These are phyloP conservation scores for Oenanthe javanica DNA, from an alignment of 140 eudicot genomes.

Conservation along the genomic window DNA sequence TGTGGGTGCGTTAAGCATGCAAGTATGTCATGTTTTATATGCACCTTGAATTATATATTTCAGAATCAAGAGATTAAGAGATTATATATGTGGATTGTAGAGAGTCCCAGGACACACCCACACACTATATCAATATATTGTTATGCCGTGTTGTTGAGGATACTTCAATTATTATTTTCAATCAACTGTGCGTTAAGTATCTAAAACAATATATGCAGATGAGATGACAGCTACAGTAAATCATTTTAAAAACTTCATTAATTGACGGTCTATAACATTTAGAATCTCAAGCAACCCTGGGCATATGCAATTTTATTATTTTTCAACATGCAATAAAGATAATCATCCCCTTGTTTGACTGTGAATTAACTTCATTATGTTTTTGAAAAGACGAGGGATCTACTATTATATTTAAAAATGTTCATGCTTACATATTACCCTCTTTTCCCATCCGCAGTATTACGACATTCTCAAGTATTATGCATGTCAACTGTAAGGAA, in stretches of 20 bases:
- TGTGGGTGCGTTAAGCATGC: too few relatives aligned
- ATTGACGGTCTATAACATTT: background rate
- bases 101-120: too few relatives aligned
- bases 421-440: background rate
- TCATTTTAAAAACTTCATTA: background rate
- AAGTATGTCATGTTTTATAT: too few relatives aligned
- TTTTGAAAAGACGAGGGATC: background rate
- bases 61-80: too few relatives aligned
- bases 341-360: background rate
- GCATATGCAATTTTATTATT: too few relatives aligned
- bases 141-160: too few relatives aligned
- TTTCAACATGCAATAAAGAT: background rate
- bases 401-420: background rate
- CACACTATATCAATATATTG: too few relatives aligned
- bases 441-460: background rate
- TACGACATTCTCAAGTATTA: background rate
- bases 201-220: background rate
- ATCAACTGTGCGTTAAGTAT: background rate
- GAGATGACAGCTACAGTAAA: background rate
- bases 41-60: too few relatives aligned
- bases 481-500: too few relatives aligned
- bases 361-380: background rate
- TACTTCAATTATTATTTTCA: too few relatives aligned
- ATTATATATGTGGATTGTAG: too few relatives aligned
- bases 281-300: background rate